Base-by-base conservation (phyloP, 768 basidiomycete species). In the Agrocybe chaxingu region DNA sequence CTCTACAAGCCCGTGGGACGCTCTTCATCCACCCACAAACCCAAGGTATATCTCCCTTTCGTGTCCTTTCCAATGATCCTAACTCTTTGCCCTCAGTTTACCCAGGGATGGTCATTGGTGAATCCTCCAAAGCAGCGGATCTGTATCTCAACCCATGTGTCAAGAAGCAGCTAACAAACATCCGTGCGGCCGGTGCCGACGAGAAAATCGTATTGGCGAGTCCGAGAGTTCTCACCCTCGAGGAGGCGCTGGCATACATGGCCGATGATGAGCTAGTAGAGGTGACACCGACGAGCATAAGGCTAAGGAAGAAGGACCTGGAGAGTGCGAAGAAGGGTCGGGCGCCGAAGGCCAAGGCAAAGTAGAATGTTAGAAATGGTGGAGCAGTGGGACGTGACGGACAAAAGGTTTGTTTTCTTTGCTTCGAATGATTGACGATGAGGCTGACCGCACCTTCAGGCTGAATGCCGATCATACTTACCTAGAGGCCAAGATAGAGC, bases 31-130 rank as follows among this genome's bases (percentile, higher is more conserved):
- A 69, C 13, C 73, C 76, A 1, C 64, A 67, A 33, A 73, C 70
- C 7, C 67, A 70, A 57, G 75, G 75, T 75, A 43, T 16, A 62
- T 56, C 2, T 45, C 42, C 3, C 12, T 7, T 31, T 34, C 7
- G 10, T 29, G 35, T 3, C 13, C n/a, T 7, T 36, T 34, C 45
- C 31, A 8, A 47, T n/a, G 11, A 40, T 13, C 39, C 10, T 49
- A 7, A 32, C 8, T 45, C 36, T 12, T 11, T 35, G 18, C 13
- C 24, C 30, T 4, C 48, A 75, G 77, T 78, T 18, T 78, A 78
- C 59, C 70, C 75, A 2, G 76, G 76, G 10, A 77, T 78, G 77
- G 73, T 79, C 36, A 73, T 79, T 45, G 77, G 77, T 47, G 77
- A 77, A 65, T 72, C 72, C 11, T 72, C 70, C 10, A 77, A 77